Evolutionary conservation across 2,329 filamentous ascomycete genomes (phyloP).

Genomic region (Orbilia quercus): DNA sequence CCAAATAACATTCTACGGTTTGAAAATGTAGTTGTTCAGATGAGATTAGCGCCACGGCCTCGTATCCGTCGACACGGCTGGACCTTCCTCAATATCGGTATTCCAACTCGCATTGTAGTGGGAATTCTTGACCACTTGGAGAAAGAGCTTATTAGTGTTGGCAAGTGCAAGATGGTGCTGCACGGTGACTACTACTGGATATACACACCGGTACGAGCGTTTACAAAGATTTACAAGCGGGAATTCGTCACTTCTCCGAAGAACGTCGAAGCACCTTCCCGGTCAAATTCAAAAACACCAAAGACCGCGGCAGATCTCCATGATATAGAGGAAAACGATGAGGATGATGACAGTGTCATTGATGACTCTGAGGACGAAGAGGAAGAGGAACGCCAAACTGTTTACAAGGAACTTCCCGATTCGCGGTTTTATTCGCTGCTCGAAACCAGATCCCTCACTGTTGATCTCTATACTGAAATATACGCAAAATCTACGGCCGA

Average conservation of each 20-base stretch:
- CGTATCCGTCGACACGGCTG: conserved; percentile 54
- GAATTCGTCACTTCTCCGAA: conserved; percentile 42
- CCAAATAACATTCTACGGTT: conserved; percentile 54
- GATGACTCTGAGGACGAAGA: conserved; percentile 53
- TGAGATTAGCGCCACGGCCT: conserved; percentile 49
- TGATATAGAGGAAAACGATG: conserved; percentile 30
- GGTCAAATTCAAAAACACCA: conserved; percentile 53
- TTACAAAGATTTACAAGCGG: conserved; percentile 55
- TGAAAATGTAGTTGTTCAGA: conserved; percentile 55
- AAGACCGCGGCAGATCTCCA: conserved; percentile 43
- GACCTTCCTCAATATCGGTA: conserved; percentile 56
- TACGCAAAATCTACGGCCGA: conserved; percentile 52
- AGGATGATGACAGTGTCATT: conserved; percentile 51
- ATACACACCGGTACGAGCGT: conserved; percentile 51
- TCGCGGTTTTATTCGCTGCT: conserved; percentile 54
- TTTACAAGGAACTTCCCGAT: conserved; percentile 53
- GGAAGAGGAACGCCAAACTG: conserved; percentile 45
- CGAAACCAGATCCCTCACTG: conserved; percentile 49
- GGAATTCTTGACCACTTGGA: conserved; percentile 53
- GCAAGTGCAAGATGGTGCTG: conserved; percentile 54
- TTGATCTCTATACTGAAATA: conserved; percentile 53
- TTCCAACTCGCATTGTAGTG: conserved; percentile 51
- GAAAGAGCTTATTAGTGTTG: conserved; percentile 47
- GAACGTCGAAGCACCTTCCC: conserved; percentile 15
- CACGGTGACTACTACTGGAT: conserved; percentile 56